Base-by-base conservation (phyloP, 192 early-diverging fungal species). In the Entomortierella chlamydospora region DNA sequence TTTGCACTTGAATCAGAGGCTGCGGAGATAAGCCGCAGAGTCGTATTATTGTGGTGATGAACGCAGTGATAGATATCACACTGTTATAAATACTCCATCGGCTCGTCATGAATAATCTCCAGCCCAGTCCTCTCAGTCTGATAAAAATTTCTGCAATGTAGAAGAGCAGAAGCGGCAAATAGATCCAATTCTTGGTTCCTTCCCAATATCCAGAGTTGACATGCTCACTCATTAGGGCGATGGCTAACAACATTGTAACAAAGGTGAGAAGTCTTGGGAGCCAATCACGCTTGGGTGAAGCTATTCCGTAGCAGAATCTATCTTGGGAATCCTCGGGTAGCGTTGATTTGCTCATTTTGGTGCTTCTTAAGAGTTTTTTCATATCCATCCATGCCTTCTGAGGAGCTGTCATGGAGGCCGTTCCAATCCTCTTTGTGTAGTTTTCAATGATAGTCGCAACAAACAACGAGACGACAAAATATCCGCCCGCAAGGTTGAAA, bases 21-120 rank as follows among this genome's bases (percentile, higher is more conserved):
- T 66, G 63, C 23, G 64, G 58, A 2, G 26, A 7, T 22, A 42
- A 5, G 13, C 60, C 68, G 20, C 50, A 54, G 29, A 87, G 34
- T 22, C 73, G 30, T 50, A 49, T 28, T 72, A 79, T 11, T 34
- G 74, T 43, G 73, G 68, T 61, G 1, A 70, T 4, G 23, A 79
- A 29, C 55, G 62, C 58, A 58, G 65, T 82, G 84, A 88, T 70
- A 88, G 92, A 74, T 76, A 90, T 86, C 10, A 90, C 81, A 2
- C 92, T 41, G 82, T 94, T 93, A 71, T 92, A 95, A 23, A 86
- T 52, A 56, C 88, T 87, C 88, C 88, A 90, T 18, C 61, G 49
- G 57, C 83, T 90, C 34, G 64, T 67, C 22, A 81, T 65, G 64
- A 82, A 90, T 0, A 81, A 74, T 11, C 45, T 50, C 83, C 82